These are phyloP conservation scores for Ephemerocybe angulata DNA, from an alignment of 768 basidiomycete species.

Conservation along the genomic window DNA sequence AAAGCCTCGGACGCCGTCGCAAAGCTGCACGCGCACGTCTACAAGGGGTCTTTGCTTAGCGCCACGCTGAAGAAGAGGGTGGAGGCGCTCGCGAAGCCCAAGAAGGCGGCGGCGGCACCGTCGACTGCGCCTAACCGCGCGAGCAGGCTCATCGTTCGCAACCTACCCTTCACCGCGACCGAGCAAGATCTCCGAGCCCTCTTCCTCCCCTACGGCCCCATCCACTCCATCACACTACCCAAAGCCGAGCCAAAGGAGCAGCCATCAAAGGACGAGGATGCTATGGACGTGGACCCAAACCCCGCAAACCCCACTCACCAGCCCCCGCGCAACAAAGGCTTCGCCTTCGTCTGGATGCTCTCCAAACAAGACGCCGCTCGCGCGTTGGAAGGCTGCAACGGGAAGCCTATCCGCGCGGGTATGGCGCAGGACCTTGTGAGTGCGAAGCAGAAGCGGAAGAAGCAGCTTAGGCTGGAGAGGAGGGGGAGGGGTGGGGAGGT, in stretches of 20 bases:
- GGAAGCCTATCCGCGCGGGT: slow-evolving; percentile 62
- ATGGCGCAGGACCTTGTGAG: slow-evolving; percentile 51
- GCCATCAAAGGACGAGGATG: slow-evolving; percentile 24
- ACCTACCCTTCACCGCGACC: slow-evolving; percentile 79
- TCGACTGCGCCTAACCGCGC: slow-evolving; percentile 55
- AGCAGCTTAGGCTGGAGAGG: slow-evolving; percentile 52
- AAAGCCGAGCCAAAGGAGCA: slow-evolving; percentile 25
- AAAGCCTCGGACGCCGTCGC: slow-evolving; percentile 66
- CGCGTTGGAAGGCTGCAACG: slow-evolving; percentile 79
- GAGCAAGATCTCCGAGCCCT: slow-evolving; percentile 81
- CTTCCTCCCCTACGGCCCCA: slow-evolving; percentile 85
- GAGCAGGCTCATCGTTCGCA: slow-evolving; percentile 85
- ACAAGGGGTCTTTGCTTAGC: slow-evolving; percentile 84
- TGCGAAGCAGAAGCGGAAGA: slow-evolving; percentile 69
- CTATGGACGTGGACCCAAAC: slow-evolving; percentile 21
- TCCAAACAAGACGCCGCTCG: slow-evolving; percentile 79
- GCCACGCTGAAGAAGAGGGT: slow-evolving; percentile 84
- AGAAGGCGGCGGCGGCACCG: slow-evolving; percentile 18
- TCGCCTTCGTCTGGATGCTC: slow-evolving; percentile 95
- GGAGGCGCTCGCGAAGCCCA: slow-evolving; percentile 57
- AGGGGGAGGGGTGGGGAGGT: slow-evolving; percentile 37
- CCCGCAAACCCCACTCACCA: too few relatives aligned
- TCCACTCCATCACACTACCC: slow-evolving; percentile 83
- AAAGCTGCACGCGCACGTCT: slow-evolving; percentile 89
- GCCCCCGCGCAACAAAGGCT: slow-evolving; percentile 59